Conservation (phyloP, 2,329 filamentous ascomycete species). For the Geosmithia flava region DNA sequence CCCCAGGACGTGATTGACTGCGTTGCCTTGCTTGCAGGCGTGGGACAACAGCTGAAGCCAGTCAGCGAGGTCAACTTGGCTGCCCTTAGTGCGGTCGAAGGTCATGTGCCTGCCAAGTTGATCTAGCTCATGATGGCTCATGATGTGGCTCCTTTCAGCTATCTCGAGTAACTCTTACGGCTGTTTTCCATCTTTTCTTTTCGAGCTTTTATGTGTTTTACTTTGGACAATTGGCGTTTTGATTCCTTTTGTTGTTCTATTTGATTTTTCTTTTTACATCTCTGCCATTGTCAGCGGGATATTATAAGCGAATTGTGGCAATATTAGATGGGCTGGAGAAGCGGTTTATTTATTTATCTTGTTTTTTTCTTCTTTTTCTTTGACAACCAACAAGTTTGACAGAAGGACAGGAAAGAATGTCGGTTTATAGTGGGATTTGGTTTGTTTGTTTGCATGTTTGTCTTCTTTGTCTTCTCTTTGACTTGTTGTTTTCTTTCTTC, state of each 20-base stretch:
- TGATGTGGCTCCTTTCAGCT: background rate
- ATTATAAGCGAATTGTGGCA: background rate
- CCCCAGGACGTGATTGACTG: constrained; percentile 75
- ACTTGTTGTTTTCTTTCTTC: no score
- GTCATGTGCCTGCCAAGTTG: constrained; percentile 26
- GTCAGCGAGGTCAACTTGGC: constrained; percentile 43
- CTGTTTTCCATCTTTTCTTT: background rate
- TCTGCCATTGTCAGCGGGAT: background rate
- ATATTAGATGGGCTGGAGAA: background rate
- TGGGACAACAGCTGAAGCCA: constrained; percentile 23
- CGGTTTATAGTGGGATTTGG: no score
- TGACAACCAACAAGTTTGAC: no score
- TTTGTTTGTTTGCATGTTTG: no score
- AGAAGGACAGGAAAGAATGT: no score
- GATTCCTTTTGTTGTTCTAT: no score
- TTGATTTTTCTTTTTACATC: background rate
- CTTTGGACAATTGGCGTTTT: background rate
- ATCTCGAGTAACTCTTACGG: background rate
- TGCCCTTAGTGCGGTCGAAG: constrained; percentile 39
- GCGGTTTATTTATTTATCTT: no score
- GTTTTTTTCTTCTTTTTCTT: no score
- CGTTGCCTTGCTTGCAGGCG: constrained; percentile 41
- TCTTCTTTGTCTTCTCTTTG: no score
- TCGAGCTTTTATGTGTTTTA: background rate
- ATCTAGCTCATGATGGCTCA: background rate